Conservation (phyloP, 2,329 filamentous ascomycete species). For the Diaporthe vexans region DNA sequence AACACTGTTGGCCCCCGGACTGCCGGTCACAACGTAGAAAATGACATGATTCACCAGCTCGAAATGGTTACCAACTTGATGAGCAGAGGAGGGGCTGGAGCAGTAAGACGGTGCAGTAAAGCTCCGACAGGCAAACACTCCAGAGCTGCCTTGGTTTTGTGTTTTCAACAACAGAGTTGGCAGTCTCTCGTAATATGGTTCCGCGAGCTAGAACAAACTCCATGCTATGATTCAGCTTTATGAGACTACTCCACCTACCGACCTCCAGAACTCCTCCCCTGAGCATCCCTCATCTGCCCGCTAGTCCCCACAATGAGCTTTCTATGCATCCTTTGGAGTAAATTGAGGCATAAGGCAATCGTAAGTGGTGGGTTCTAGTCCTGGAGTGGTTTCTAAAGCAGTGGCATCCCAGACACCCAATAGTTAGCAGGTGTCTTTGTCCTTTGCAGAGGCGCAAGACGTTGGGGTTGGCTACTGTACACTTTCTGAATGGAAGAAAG, state of each 20-base stretch:
- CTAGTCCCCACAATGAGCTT: conserved; percentile 95
- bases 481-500: conserved; percentile 22
- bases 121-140: background rate
- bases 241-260: conserved; percentile 91
- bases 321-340: conserved; percentile 86
- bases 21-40: background rate
- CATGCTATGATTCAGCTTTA: conserved; percentile 66
- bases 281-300: conserved; percentile 94
- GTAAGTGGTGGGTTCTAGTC: too few species aligned
- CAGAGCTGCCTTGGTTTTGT: background rate
- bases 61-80: background rate
- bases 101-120: background rate
- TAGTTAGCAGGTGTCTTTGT: too few species aligned
- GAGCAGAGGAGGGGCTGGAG: background rate
- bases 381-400: too few species aligned
- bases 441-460: background rate
- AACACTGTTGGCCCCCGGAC: background rate
- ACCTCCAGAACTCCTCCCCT: conserved; percentile 86
- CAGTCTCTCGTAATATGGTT: background rate
- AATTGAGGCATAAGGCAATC: conserved; percentile 41
- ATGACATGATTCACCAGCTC: background rate
- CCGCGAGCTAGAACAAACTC: background rate
- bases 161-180: background rate
- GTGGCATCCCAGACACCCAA: too few species aligned
- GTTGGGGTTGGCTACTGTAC: conserved; percentile 3